Evolutionary conservation across 164 flowering plant genomes (phyloP).

Genomic region (Magnolia sinica): DNA sequence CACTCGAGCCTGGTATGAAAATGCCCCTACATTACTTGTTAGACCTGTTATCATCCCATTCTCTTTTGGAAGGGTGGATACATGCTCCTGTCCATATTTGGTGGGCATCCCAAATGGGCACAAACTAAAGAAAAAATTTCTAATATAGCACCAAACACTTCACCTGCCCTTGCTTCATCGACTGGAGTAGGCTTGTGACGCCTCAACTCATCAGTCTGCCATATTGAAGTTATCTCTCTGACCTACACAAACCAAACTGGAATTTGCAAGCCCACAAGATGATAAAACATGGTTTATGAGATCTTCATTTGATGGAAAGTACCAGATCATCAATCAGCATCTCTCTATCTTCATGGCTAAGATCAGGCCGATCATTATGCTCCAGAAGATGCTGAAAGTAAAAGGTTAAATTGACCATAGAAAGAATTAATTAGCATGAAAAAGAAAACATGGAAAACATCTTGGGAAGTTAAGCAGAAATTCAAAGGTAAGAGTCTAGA

Average conservation of each 20-base stretch:
- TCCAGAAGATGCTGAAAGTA: constrained; percentile 75
- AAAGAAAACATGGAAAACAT: neutral
- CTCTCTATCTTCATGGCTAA: constrained; percentile 76
- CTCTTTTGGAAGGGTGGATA: too few relatives aligned
- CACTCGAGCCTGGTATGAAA: too few relatives aligned
- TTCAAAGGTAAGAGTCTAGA: neutral
- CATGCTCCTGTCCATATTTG: neutral
- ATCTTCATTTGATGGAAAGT: constrained; percentile 6
- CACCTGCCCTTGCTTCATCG: constrained; percentile 97
- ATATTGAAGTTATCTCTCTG: constrained; percentile 83
- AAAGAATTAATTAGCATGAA: neutral
- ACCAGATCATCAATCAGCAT: constrained; percentile 94
- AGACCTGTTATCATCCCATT: too few relatives aligned
- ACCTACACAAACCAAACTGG: constrained; percentile 41
- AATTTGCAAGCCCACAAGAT: neutral
- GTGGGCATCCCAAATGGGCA: neutral
- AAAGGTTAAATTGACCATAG: constrained; percentile 9
- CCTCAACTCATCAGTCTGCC: constrained; percentile 98
- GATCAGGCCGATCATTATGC: constrained; percentile 78
- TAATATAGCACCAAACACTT: neutral
- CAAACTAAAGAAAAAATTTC: too few relatives aligned
- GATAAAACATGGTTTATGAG: neutral
- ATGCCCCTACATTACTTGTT: too few relatives aligned
- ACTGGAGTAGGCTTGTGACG: constrained; percentile 94
- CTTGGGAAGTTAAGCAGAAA: neutral